These are phyloP conservation scores for Pueraria montana DNA, from an alignment of 306 rosid species.

Conservation along the genomic window DNA sequence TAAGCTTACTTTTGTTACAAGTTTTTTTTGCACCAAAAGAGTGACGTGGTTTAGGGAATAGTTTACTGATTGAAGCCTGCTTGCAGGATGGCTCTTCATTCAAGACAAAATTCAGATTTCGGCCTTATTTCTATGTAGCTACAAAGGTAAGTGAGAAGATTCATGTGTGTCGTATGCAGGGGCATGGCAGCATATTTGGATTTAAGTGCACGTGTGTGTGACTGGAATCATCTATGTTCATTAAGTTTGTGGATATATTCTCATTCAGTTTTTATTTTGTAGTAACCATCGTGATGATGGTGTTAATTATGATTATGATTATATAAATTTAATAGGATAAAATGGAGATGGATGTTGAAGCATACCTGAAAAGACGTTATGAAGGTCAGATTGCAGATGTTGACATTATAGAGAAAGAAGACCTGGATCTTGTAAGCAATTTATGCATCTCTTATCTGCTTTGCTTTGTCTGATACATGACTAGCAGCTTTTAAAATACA, in stretches of 20 bases:
- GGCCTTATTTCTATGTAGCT: slow-evolving; percentile 88
- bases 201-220: background rate
- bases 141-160: slow-evolving; percentile 68
- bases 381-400: slow-evolving; percentile 87
- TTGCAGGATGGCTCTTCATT: slow-evolving; percentile 91
- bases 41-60: slow-evolving; percentile 19
- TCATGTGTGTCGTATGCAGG: background rate
- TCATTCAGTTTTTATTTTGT: slow-evolving; percentile 16
- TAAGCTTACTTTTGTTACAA: background rate
- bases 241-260: slow-evolving; percentile 24
- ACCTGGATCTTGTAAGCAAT: slow-evolving; percentile 92
- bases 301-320: slow-evolving; percentile 38
- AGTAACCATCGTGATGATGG: slow-evolving; percentile 3
- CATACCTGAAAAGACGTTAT: slow-evolving; percentile 81
- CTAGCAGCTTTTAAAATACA: slow-evolving; percentile 30
- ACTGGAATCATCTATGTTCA: slow-evolving; percentile 13
- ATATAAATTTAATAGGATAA: slow-evolving; percentile 61
- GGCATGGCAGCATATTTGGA: slow-evolving; percentile 2
- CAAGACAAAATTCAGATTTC: slow-evolving; percentile 87
- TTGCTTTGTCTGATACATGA: slow-evolving; percentile 23
- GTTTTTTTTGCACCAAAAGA: slow-evolving; percentile 13
- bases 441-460: slow-evolving; percentile 40
- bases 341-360: slow-evolving; percentile 90
- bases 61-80: slow-evolving; percentile 52
- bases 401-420: slow-evolving; percentile 85